Percentiles rank a stretch among this genome's conserved stretches.
These are phyloP conservation scores for Medicago truncatula DNA, from an alignment of 306 rosid species.

Conservation along the genomic window DNA sequence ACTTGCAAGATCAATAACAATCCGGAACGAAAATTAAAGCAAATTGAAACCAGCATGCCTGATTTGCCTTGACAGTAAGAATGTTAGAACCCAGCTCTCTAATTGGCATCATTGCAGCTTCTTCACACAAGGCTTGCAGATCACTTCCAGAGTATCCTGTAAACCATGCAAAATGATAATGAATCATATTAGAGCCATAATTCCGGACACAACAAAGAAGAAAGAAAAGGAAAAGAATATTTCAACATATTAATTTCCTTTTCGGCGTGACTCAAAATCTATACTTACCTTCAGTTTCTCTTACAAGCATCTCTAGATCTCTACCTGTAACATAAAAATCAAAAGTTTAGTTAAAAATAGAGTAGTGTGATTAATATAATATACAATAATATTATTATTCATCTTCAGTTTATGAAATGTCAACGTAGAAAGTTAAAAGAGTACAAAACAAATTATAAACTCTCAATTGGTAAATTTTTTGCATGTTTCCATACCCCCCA, in stretches of 20 bases:
- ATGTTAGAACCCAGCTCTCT: slow-evolving; percentile 90
- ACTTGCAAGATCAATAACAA: slow-evolving; percentile 6
- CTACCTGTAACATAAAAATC: slow-evolving; percentile 54
- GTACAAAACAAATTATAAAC: neutral
- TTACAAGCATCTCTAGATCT: slow-evolving; percentile 85
- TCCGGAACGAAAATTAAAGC: neutral
- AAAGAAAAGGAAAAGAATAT: neutral
- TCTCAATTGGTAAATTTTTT: neutral
- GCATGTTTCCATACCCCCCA: neutral
- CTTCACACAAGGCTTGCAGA: slow-evolving; percentile 98
- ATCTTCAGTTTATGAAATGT: slow-evolving; percentile 17
- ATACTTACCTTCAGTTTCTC: slow-evolving; percentile 78
- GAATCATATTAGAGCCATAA: neutral
- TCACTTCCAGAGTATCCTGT: slow-evolving; percentile 98
- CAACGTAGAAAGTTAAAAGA: slow-evolving; percentile 28
- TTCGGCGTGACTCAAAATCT: neutral
- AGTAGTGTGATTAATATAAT: slow-evolving; percentile 1
- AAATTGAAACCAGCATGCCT: slow-evolving; percentile 56
- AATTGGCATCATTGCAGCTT: slow-evolving; percentile 99
- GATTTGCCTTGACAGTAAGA: slow-evolving; percentile 82
- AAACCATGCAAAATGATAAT: slow-evolving; percentile 25
- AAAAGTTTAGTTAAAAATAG: slow-evolving; percentile 22
- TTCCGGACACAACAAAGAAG: neutral
- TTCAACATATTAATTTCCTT: slow-evolving; percentile 26
- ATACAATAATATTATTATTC: neutral